phyloP scores from a whole-genome alignment of 768 basidiomycete species.

The Psilocybe cubensis region DNA sequence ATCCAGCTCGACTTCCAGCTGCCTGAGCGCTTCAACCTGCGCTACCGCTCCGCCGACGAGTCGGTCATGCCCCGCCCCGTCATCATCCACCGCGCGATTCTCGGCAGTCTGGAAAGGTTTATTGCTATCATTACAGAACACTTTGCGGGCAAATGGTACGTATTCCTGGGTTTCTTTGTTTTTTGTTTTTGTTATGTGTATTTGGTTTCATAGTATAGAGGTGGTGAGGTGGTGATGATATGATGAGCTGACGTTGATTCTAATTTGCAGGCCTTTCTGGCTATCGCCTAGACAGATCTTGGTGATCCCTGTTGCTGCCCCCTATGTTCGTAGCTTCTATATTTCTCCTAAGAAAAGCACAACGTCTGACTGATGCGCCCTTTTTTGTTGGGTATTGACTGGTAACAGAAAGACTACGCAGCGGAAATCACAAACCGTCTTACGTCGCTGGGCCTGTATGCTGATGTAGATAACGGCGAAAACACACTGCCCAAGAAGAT shows the following conservation, averaged over 20 bases:
- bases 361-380: constrained; percentile 3
- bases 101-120: constrained; percentile 94
- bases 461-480: constrained; percentile 90
- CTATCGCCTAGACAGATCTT: constrained; percentile 94
- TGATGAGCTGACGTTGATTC: constrained; percentile 2
- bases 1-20: constrained; percentile 99
- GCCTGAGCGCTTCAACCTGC: constrained; percentile 94
- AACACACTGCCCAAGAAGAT: constrained; percentile 98
- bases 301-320: constrained; percentile 90
- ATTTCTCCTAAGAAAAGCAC: neutral
- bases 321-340: constrained; percentile 65
- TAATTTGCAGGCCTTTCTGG: constrained; percentile 88
- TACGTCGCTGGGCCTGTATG: constrained; percentile 72
- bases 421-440: constrained; percentile 75
- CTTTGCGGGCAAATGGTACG: constrained; percentile 95
- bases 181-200: neutral
- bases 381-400: constrained; percentile 1
- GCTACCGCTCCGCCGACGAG: constrained; percentile 83
- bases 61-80: constrained; percentile 78
- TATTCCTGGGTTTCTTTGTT: constrained; percentile 11
- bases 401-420: constrained; percentile 84
- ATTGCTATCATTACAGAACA: constrained; percentile 98
- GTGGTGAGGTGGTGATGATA: too few relatives aligned
- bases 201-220: neutral
- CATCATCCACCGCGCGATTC: constrained; percentile 96